phyloP scores from a whole-genome alignment of 108 stramenopile species.

The Discostella stelligeroides region DNA sequence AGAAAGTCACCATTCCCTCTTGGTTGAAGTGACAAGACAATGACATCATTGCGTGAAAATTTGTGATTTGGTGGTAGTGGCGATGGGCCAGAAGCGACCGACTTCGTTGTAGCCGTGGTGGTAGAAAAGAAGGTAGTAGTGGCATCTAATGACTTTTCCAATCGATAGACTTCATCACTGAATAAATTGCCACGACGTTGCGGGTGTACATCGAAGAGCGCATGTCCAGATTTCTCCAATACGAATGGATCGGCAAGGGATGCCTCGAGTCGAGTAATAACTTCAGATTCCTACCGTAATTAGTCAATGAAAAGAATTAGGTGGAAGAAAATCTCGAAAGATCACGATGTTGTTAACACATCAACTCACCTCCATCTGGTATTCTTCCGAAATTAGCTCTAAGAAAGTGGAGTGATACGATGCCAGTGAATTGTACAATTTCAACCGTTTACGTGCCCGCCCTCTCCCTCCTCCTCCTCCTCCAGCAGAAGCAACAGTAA shows the following conservation, averaged over 20 bases:
- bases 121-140: constrained; percentile 60
- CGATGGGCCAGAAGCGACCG: too few relatives aligned
- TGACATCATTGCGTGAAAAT: constrained; percentile 82
- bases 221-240: constrained; percentile 70
- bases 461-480: constrained; percentile 60
- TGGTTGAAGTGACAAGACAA: constrained; percentile 80
- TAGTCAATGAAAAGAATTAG: too few relatives aligned
- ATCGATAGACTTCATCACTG: constrained; percentile 85
- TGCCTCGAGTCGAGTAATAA: constrained; percentile 67
- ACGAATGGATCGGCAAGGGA: constrained; percentile 72
- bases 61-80: constrained; percentile 75
- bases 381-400: constrained; percentile 71
- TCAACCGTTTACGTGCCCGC: constrained; percentile 70
- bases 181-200: constrained; percentile 81
- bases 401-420: constrained; percentile 78
- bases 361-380: too few relatives aligned
- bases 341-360: too few relatives aligned
- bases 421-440: constrained; percentile 71
- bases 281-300: constrained; percentile 90
- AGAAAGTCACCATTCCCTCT: constrained; percentile 84
- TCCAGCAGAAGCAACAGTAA: not conserved
- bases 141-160: constrained; percentile 75
- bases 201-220: constrained; percentile 74
- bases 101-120: not conserved
- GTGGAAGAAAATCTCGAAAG: too few relatives aligned